Conservation (phyloP, 2,329 filamentous ascomycete genomes). For the Anthostomella pinea region DNA sequence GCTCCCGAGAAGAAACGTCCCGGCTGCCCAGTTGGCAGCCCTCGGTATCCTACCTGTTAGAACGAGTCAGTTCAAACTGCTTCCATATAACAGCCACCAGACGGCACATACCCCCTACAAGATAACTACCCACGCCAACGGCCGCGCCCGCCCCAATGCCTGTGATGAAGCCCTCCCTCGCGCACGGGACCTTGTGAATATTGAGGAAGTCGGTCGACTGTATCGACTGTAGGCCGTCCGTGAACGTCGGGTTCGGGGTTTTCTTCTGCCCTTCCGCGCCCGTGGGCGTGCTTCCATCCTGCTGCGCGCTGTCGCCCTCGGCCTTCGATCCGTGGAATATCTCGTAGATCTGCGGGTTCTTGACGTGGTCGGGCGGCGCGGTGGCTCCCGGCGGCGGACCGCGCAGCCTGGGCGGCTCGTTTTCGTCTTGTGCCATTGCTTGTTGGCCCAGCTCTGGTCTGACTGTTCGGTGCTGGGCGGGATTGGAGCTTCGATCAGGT, state of each 20-base stretch:
- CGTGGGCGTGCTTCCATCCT: conserved; percentile 5
- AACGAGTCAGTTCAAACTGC: too few species aligned
- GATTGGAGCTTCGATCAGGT: too few species aligned
- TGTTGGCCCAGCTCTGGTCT: conserved; percentile 6
- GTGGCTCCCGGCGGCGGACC: conserved; percentile 35
- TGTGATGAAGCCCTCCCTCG: conserved; percentile 75
- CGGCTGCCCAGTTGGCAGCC: conserved; percentile 83
- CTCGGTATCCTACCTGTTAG: conserved; percentile 55
- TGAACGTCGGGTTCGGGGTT: conserved; percentile 42
- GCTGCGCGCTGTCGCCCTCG: not conserved
- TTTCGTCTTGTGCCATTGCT: conserved; percentile 33
- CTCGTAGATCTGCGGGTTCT: conserved; percentile 38
- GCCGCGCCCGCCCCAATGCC: conserved; percentile 80
- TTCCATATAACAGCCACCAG: too few species aligned
- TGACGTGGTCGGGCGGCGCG: conserved; percentile 33
- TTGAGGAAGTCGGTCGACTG: conserved; percentile 66
- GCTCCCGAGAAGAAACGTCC: conserved; percentile 68
- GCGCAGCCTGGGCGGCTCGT: conserved; percentile 21
- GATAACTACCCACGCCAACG: conserved; percentile 68
- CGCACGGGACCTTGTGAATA: conserved; percentile 78
- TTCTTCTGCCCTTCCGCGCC: conserved; percentile 35
- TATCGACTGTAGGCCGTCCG: conserved; percentile 65
- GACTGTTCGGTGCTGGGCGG: too few species aligned
- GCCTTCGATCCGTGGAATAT: conserved; percentile 32
- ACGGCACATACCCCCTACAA: conserved; percentile 70